These are phyloP conservation scores for Clarireedia sp. DNA, from an alignment of 2,329 filamentous ascomycete species.

Conservation along the genomic window DNA sequence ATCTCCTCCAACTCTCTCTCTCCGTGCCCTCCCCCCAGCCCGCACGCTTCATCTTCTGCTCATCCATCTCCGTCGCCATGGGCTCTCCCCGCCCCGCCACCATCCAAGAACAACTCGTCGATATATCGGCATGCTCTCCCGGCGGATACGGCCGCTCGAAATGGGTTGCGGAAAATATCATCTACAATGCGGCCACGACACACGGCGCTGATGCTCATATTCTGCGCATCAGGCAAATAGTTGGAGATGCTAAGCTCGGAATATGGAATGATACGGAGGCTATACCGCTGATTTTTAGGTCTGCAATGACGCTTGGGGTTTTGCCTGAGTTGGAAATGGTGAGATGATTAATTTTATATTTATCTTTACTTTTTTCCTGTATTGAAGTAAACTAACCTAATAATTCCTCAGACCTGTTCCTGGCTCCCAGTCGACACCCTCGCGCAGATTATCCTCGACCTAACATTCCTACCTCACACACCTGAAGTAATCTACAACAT, in stretches of 20 bases:
- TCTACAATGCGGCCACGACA: constrained; percentile 28
- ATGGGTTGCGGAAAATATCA: constrained; percentile 39
- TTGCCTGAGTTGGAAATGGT: constrained; percentile 35
- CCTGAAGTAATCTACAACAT: constrained; percentile 39
- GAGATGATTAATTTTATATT: background rate
- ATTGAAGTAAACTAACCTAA: constrained; percentile 35
- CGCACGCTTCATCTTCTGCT: constrained; percentile 32
- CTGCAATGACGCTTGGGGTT: constrained; percentile 34
- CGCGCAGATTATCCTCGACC: constrained; percentile 35
- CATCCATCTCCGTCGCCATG: constrained; percentile 29
- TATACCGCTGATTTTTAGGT: constrained; percentile 43
- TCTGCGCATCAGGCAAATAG: constrained; percentile 42
- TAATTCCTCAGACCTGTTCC: constrained; percentile 24
- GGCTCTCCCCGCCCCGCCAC: constrained; percentile 21
- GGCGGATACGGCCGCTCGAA: constrained; percentile 45
- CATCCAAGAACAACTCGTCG: constrained; percentile 31
- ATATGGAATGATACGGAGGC: constrained; percentile 45
- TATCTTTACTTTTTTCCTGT: background rate
- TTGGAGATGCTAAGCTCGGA: constrained; percentile 37
- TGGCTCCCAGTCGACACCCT: constrained; percentile 41
- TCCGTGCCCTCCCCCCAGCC: constrained; percentile 22
- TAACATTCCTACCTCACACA: constrained; percentile 26
- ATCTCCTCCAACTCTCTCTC: constrained; percentile 35
- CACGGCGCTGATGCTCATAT: constrained; percentile 29
- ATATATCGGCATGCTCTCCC: constrained; percentile 30